These are phyloP conservation scores for Penicillium samsonianum DNA, from an alignment of 495 filamentous ascomycete species.

Conservation along the genomic window DNA sequence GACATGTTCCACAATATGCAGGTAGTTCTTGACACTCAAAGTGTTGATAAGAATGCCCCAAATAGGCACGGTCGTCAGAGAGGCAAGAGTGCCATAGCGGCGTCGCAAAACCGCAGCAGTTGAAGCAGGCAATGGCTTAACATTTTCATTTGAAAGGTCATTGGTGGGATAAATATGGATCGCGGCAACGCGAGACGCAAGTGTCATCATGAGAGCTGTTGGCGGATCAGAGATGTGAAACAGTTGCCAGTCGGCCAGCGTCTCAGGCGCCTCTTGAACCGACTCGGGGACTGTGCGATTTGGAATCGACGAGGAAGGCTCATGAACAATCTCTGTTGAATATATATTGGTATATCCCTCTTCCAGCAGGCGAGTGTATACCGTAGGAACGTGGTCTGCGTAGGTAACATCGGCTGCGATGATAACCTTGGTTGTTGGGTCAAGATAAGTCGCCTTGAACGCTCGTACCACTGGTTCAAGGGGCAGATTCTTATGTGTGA, in stretches of 20 bases:
- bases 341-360: slow-evolving; percentile 71
- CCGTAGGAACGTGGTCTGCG: slow-evolving; percentile 61
- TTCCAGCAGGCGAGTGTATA: slow-evolving; percentile 51
- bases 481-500: slow-evolving; percentile 69
- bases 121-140: slow-evolving; percentile 49
- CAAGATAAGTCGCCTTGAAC: slow-evolving; percentile 69
- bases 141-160: slow-evolving; percentile 29
- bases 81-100: slow-evolving; percentile 82
- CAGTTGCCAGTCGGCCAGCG: slow-evolving; percentile 69
- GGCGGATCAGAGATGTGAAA: slow-evolving; percentile 92
- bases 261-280: slow-evolving; percentile 47
- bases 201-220: slow-evolving; percentile 78
- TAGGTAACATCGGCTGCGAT: slow-evolving; percentile 92
- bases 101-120: slow-evolving; percentile 68
- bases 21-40: slow-evolving; percentile 85
- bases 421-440: slow-evolving; percentile 64
- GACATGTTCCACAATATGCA: slow-evolving; percentile 73
- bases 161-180: slow-evolving; percentile 78
- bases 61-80: slow-evolving; percentile 75
- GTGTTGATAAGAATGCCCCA: slow-evolving; percentile 96
- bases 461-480: slow-evolving; percentile 55
- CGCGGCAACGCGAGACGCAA: slow-evolving; percentile 75
- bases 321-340: slow-evolving; percentile 69
- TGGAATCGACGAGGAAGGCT: slow-evolving; percentile 80
- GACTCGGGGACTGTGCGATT: slow-evolving; percentile 69